Conservation (phyloP, 1,139 yeast genomes). For the Sugiyamaella novakii region DNA sequence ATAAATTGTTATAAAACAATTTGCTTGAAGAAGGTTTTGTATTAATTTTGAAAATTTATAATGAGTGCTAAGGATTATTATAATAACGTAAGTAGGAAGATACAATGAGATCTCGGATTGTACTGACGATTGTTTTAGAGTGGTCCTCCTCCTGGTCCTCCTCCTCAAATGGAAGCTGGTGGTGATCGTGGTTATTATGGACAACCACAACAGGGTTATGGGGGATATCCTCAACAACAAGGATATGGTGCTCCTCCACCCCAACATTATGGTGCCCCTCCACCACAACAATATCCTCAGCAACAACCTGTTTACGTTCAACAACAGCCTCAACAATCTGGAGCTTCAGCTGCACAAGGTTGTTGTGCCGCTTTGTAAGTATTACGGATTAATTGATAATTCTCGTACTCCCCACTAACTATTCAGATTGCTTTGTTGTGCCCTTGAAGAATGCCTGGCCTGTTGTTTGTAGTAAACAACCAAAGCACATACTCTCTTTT, state of each 20-base stretch:
- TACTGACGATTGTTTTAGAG: too few species aligned
- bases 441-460: constrained; percentile 42
- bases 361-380: constrained; percentile 34
- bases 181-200: constrained; percentile 31
- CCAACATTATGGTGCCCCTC: constrained; percentile 26
- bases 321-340: constrained; percentile 32
- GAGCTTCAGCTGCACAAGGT: constrained; percentile 31
- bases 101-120: background rate
- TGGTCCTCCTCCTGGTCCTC: constrained; percentile 8
- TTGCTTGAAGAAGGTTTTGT: background rate
- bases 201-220: constrained; percentile 23
- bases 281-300: constrained; percentile 35
- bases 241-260: background rate
- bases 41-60: background rate
- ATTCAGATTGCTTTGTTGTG: constrained; percentile 32
- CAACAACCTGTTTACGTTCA: constrained; percentile 41
- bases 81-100: constrained; percentile 15
- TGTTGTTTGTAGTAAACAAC: constrained; percentile 32
- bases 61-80: constrained; percentile 36
- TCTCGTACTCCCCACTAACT: background rate
- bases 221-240: constrained; percentile 6
- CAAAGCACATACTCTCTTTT: background rate
- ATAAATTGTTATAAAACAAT: too few species aligned
- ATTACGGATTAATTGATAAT: background rate
- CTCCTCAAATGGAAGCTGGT: constrained; percentile 21